Conservation (phyloP, 495 filamentous ascomycete genomes). For the Penicillium paradoxum region DNA sequence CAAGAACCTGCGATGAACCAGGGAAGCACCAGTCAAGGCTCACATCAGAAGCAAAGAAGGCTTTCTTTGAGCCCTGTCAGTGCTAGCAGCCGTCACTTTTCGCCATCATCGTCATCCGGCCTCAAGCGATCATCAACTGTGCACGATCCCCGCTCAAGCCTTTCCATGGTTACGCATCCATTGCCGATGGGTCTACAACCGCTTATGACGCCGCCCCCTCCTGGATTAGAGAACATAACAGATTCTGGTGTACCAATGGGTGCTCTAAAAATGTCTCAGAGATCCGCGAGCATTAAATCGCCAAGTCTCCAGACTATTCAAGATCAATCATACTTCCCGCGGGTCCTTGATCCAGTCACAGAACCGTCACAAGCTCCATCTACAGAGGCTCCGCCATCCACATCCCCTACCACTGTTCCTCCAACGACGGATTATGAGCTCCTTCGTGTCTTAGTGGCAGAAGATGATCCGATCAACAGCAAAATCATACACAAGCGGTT, state of each 20-base stretch:
- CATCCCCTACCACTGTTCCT: neutral
- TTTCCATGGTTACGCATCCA: constrained; percentile 23
- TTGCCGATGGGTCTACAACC: constrained; percentile 17
- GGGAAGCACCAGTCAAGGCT: constrained; percentile 27
- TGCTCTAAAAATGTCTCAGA: constrained; percentile 39
- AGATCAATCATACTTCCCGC: constrained; percentile 20
- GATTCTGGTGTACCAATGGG: constrained; percentile 39
- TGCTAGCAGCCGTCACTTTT: constrained; percentile 15
- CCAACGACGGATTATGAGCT: constrained; percentile 14
- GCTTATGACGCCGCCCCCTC: constrained; percentile 15
- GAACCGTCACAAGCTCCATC: neutral
- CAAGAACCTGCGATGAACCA: constrained; percentile 52
- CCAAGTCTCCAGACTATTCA: neutral
- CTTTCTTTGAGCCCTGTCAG: constrained; percentile 9
- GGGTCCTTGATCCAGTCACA: neutral
- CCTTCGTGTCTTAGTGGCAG: constrained; percentile 72
- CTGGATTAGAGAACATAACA: constrained; percentile 36
- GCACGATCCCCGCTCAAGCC: constrained; percentile 18
- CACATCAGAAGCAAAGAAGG: constrained; percentile 4
- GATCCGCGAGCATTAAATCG: constrained; percentile 12
- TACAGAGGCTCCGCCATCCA: neutral
- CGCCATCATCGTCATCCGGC: constrained; percentile 7
- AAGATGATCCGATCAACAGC: constrained; percentile 91
- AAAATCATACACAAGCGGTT: constrained; percentile 82
- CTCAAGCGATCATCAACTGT: constrained; percentile 8